Conservation (phyloP, 2,329 filamentous ascomycete species). For the Neopestalotiopsis sp. region DNA sequence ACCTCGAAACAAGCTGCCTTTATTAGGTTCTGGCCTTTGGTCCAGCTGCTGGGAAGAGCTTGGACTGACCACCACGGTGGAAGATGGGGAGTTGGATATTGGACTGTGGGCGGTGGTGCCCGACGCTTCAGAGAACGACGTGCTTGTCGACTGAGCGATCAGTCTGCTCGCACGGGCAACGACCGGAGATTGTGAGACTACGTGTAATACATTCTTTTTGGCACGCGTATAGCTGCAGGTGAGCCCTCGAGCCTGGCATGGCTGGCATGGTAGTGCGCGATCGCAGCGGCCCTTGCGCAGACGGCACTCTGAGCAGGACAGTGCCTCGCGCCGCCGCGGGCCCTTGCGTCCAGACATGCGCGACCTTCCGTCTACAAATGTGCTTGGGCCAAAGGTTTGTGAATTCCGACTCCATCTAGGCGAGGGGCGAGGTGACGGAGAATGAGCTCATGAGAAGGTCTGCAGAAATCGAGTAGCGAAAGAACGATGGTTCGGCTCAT, state of each 20-base stretch:
- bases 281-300: background rate
- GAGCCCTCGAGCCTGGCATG: background rate
- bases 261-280: background rate
- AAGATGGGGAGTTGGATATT: background rate
- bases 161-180: background rate
- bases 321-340: background rate
- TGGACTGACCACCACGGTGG: background rate
- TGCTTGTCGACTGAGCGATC: background rate
- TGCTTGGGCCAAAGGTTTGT: background rate
- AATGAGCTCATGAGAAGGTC: background rate
- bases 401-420: background rate
- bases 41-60: background rate
- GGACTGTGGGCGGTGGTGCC: background rate
- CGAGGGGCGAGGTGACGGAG: no score
- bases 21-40: background rate
- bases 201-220: background rate
- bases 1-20: background rate
- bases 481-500: background rate
- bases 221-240: background rate
- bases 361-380: background rate
- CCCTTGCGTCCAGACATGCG: background rate
- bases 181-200: background rate
- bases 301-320: background rate
- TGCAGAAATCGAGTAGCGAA: background rate
- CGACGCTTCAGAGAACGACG: background rate